These are phyloP conservation scores for Hymenochaete sp. DNA, from an alignment of 1,284 basidiomycete species.

Conservation along the genomic window DNA sequence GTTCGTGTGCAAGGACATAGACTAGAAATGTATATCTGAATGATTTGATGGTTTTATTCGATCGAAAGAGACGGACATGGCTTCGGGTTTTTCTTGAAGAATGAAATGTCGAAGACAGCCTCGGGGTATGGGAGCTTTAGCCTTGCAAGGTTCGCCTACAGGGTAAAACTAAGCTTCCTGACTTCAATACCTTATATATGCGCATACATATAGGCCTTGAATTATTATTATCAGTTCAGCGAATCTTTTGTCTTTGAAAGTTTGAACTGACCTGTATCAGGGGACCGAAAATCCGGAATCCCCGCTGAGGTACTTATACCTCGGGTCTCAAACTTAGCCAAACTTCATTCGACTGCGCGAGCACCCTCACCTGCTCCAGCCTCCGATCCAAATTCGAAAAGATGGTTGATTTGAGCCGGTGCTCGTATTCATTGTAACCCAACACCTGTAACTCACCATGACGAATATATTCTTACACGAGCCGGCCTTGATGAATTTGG, in stretches of 20 bases:
- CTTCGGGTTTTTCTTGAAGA: slow-evolving; percentile 61
- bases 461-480: slow-evolving; percentile 16
- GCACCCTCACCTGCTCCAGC: slow-evolving; percentile 3
- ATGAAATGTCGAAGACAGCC: slow-evolving; percentile 73
- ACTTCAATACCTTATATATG: neutral
- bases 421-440: neutral
- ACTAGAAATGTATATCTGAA: slow-evolving; percentile 34
- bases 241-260: neutral
- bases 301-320: slow-evolving; percentile 18
- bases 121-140: slow-evolving; percentile 71
- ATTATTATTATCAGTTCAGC: neutral
- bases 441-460: slow-evolving; percentile 8
- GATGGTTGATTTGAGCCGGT: neutral
- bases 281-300: slow-evolving; percentile 18
- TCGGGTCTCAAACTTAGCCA: neutral
- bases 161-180: neutral
- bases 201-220: slow-evolving; percentile 14
- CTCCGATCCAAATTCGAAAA: neutral
- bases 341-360: neutral
- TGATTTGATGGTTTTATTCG: neutral
- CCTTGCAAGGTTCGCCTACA: slow-evolving; percentile 63
- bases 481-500: slow-evolving; percentile 15
- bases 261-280: slow-evolving; percentile 15
- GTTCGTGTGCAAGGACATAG: slow-evolving; percentile 81
- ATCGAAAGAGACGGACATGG: slow-evolving; percentile 45